These are phyloP conservation scores for Ajuga chamaepitys DNA, from an alignment of 257 asterid species.

Conservation along the genomic window DNA sequence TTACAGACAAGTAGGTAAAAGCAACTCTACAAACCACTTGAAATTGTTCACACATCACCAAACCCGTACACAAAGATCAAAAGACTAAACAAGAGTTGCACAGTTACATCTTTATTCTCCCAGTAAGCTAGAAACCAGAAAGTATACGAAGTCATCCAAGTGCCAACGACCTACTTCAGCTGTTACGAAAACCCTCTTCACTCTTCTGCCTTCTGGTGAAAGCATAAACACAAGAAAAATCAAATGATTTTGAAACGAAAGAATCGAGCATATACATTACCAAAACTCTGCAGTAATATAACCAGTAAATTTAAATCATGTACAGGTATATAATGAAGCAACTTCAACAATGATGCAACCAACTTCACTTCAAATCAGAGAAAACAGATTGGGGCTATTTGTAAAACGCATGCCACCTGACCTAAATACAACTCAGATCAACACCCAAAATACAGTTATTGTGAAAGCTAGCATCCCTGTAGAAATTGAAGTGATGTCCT, in stretches of 20 bases:
- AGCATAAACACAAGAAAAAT: background rate
- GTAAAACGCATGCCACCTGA: background rate
- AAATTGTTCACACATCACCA: background rate
- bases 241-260: background rate
- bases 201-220: conserved; percentile 26
- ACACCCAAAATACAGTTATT: background rate
- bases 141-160: conserved; percentile 6
- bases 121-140: background rate
- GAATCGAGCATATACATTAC: background rate
- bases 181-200: conserved; percentile 20
- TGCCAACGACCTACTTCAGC: conserved; percentile 17
- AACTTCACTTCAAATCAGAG: too few species aligned
- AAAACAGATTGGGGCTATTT: too few species aligned
- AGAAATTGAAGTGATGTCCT: too few species aligned
- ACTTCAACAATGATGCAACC: background rate
- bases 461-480: background rate
- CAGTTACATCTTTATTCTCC: conserved; percentile 22
- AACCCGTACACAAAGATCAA: conserved; percentile 9
- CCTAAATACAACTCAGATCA: background rate
- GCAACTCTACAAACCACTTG: background rate
- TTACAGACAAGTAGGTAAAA: background rate
- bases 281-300: background rate
- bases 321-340: background rate
- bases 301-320: background rate
- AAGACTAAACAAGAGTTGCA: conserved; percentile 8